Conservation (phyloP, 2,329 filamentous ascomycete genomes). For the Fusarium piperis region DNA sequence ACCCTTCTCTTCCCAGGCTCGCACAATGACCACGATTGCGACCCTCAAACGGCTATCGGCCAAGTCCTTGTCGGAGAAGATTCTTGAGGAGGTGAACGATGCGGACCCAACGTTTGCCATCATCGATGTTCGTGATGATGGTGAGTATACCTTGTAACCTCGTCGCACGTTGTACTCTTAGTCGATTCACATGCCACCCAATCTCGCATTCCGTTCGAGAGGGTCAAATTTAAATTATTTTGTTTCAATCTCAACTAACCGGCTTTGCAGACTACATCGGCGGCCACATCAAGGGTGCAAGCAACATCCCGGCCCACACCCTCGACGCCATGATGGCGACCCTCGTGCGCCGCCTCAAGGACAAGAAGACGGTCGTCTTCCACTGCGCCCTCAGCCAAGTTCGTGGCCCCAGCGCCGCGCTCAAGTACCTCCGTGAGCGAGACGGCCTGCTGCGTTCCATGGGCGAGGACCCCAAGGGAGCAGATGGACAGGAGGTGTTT, state of each 20-base stretch:
- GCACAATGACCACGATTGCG: slow-evolving; percentile 64
- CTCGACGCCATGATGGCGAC: slow-evolving; percentile 83
- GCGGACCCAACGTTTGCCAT: slow-evolving; percentile 69
- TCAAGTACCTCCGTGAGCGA: slow-evolving; percentile 79
- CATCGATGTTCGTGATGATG: slow-evolving; percentile 89
- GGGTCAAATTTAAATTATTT: background rate
- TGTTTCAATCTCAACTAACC: background rate
- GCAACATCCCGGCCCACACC: slow-evolving; percentile 77
- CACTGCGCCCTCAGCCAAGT: slow-evolving; percentile 95
- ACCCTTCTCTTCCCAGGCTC: slow-evolving; percentile 13
- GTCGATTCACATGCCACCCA: background rate
- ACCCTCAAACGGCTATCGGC: slow-evolving; percentile 74
- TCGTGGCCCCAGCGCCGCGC: slow-evolving; percentile 84
- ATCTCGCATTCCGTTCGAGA: background rate
- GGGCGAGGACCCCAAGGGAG: slow-evolving; percentile 52
- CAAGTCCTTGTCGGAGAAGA: slow-evolving; percentile 71
- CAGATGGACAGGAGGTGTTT: slow-evolving; percentile 79
- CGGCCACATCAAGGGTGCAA: slow-evolving; percentile 83
- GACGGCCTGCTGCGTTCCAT: slow-evolving; percentile 56
- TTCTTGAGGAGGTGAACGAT: slow-evolving; percentile 61
- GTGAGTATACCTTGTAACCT: slow-evolving; percentile 51
- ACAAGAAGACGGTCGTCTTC: slow-evolving; percentile 88
- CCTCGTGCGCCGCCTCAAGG: slow-evolving; percentile 79
- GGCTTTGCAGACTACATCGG: slow-evolving; percentile 78
- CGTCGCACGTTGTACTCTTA: background rate